Evolutionary conservation across 768 basidiomycete genomes (phyloP).

Genomic region (Suillus sp.): DNA sequence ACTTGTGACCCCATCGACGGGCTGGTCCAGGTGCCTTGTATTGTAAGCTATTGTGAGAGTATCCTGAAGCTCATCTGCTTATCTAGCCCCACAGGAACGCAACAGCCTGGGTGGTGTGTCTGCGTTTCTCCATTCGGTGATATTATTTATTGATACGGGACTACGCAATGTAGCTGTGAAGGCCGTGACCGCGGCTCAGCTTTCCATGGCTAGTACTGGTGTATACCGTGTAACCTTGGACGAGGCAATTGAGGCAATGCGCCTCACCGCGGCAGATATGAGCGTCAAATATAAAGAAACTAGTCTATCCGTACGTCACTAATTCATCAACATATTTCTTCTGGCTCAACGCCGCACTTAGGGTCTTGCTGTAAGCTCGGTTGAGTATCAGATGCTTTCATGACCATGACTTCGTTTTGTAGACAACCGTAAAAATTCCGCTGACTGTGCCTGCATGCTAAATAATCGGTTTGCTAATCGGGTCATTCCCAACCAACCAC

Average conservation of each 20-base stretch:
- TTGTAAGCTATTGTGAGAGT: constrained; percentile 53
- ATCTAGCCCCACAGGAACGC: constrained; percentile 54
- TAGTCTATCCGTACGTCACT: constrained; percentile 72
- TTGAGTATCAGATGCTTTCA: constrained; percentile 1
- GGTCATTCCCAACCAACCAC: too few relatives aligned
- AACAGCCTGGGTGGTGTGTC: constrained; percentile 79
- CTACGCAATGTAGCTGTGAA: constrained; percentile 66
- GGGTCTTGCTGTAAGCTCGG: constrained; percentile 59
- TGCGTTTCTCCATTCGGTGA: constrained; percentile 3
- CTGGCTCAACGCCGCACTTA: constrained; percentile 23
- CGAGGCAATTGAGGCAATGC: constrained; percentile 95
- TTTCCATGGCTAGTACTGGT: constrained; percentile 91
- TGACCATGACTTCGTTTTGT: constrained; percentile 17
- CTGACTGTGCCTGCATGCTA: constrained; percentile 83
- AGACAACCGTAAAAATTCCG: constrained; percentile 83
- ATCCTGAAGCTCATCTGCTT: background rate
- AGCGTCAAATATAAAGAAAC: constrained; percentile 96
- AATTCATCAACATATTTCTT: background rate
- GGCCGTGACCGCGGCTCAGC: constrained; percentile 90
- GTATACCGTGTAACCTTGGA: constrained; percentile 87
- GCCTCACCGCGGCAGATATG: constrained; percentile 92
- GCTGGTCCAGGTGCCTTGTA: constrained; percentile 93
- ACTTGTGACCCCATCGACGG: constrained; percentile 96
- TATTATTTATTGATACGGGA: background rate
- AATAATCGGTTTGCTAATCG: constrained; percentile 11